These are phyloP conservation scores for Mortierella sp. DNA, from an alignment of 371 early-diverging fungal species.

Conservation along the genomic window DNA sequence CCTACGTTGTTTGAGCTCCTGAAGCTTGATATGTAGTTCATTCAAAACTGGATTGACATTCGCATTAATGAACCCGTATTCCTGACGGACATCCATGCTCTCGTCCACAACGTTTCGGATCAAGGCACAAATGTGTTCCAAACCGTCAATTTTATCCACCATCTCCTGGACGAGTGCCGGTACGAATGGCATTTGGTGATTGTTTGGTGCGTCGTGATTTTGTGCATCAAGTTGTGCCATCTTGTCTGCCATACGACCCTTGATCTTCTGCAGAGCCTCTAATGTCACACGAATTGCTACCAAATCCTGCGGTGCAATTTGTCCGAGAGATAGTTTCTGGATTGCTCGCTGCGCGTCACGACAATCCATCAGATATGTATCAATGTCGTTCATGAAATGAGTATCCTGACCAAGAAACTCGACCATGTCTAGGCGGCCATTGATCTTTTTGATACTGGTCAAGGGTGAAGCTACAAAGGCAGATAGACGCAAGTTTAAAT, in stretches of 20 bases:
- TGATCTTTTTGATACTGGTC: constrained; percentile 65
- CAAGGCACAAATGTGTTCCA: constrained; percentile 54
- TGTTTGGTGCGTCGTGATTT: neutral
- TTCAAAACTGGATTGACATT: constrained; percentile 29
- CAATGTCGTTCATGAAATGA: constrained; percentile 63
- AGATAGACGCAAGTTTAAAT: neutral
- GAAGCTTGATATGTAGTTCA: constrained; percentile 23
- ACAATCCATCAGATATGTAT: constrained; percentile 60
- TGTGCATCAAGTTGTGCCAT: neutral
- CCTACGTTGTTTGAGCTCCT: constrained; percentile 20
- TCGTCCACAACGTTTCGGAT: constrained; percentile 53
- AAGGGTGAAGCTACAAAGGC: constrained; percentile 64
- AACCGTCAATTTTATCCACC: constrained; percentile 52
- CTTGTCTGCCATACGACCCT: constrained; percentile 44
- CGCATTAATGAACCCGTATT: constrained; percentile 62
- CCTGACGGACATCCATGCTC: constrained; percentile 45
- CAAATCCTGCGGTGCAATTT: constrained; percentile 73
- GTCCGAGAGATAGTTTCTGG: constrained; percentile 73
- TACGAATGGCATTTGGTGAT: neutral
- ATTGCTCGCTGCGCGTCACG: constrained; percentile 79
- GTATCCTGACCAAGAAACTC: constrained; percentile 67
- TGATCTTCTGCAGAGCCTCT: constrained; percentile 57
- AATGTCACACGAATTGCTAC: constrained; percentile 69
- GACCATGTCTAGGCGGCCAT: constrained; percentile 73
- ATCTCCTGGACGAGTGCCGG: constrained; percentile 30